Conservation (phyloP, 345 rosid genomes). For the Hibiscus mutabilis region DNA sequence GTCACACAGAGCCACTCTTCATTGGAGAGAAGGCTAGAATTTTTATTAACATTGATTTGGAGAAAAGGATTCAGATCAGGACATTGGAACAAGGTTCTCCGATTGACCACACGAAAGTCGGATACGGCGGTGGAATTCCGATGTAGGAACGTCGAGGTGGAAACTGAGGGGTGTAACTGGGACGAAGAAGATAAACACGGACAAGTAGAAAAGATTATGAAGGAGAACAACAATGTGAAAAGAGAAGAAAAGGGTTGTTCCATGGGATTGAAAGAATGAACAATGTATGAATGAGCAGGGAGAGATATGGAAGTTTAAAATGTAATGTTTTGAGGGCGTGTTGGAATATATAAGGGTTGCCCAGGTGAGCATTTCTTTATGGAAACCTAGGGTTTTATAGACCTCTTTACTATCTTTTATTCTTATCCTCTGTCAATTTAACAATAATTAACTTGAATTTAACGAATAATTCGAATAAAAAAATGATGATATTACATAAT, state of each 20-base stretch:
- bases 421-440: too few relatives aligned
- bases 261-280: background rate
- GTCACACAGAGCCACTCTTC: constrained; percentile 40
- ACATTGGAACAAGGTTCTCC: constrained; percentile 33
- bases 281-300: background rate
- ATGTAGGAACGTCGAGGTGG: constrained; percentile 25
- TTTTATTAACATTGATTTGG: constrained; percentile 18
- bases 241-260: background rate
- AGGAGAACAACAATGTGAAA: background rate
- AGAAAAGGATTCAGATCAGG: constrained; percentile 21
- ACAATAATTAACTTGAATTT: too few relatives aligned
- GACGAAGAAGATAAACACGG: background rate
- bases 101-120: constrained; percentile 40
- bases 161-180: constrained; percentile 26
- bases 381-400: too few relatives aligned
- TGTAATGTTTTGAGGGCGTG: too few relatives aligned
- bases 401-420: too few relatives aligned
- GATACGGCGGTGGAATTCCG: constrained; percentile 39
- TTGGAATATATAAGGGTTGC: too few relatives aligned
- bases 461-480: too few relatives aligned
- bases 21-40: constrained; percentile 18
- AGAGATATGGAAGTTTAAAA: too few relatives aligned
- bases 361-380: too few relatives aligned
- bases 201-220: background rate
- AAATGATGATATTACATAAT: too few relatives aligned